Conservation (phyloP, 176 grass and related monocot species). For the Leersia perrieri region DNA sequence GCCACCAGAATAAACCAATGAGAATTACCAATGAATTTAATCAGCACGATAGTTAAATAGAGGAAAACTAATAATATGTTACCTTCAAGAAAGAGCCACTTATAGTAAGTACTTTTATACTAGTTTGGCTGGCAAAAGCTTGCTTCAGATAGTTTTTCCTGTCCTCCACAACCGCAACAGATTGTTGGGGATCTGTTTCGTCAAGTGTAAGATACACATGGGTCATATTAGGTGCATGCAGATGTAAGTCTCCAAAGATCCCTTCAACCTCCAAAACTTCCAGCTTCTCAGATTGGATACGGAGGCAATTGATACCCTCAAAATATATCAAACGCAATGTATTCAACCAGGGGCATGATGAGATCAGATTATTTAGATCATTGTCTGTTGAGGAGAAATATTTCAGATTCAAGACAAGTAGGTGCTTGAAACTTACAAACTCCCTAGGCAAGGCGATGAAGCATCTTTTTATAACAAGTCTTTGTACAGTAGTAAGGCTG, state of each 20-base stretch:
- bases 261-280: not conserved
- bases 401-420: not conserved
- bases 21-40: not conserved
- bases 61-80: not conserved
- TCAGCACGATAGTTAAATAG: not conserved
- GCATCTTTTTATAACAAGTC: not conserved
- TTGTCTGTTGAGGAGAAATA: not conserved
- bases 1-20: not conserved
- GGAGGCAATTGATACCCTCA: constrained; percentile 6
- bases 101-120: not conserved
- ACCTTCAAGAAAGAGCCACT: constrained; percentile 9
- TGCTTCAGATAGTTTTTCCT: not conserved
- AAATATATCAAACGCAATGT: not conserved
- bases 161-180: not conserved
- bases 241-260: not conserved
- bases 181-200: not conserved
- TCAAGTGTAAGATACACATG: not conserved
- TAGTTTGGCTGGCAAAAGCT: constrained; percentile 13
- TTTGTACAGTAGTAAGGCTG: not conserved
- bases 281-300: not conserved
- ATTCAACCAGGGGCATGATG: not conserved
- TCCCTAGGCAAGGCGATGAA: not conserved
- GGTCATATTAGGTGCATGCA: not conserved
- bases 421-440: not conserved
- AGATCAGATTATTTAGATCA: constrained; percentile 5